These are phyloP conservation scores for Ulota crispa DNA, from an alignment of 225 moss, liverwort and hornwort species.

Conservation along the genomic window DNA sequence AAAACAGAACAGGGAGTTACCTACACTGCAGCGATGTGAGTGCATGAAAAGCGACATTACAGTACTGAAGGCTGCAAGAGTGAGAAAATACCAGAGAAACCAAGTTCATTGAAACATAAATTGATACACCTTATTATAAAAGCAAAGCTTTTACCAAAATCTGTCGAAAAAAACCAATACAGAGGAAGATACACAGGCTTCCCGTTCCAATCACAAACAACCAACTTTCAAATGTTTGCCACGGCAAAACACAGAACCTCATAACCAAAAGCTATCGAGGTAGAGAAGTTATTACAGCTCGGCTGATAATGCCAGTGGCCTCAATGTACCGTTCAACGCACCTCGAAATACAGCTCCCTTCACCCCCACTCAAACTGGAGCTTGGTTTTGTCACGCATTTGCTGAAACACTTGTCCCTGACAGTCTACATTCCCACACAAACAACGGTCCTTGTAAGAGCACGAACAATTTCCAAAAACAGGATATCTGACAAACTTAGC, in stretches of 20 bases:
- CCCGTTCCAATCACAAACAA: neutral
- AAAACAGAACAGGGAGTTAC: too few species aligned
- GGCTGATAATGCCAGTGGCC: conserved; percentile 92
- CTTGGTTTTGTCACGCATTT: conserved; percentile 93
- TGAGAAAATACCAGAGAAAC: neutral
- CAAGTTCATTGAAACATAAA: neutral
- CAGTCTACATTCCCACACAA: conserved; percentile 58
- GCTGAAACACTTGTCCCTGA: conserved; percentile 92
- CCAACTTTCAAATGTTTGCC: neutral
- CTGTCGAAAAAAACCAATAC: neutral
- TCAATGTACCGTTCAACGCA: conserved; percentile 99
- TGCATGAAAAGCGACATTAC: neutral
- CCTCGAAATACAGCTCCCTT: conserved; percentile 93
- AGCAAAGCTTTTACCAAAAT: neutral
- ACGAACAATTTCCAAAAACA: neutral
- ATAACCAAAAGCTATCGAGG: conserved; percentile 54
- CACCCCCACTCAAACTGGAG: conserved; percentile 82
- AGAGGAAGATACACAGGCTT: neutral
- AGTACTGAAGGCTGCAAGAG: neutral
- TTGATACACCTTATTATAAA: neutral
- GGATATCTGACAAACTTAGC: neutral
- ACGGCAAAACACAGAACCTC: neutral
- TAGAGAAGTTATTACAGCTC: conserved; percentile 82
- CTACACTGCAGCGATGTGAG: too few species aligned
- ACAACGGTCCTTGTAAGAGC: conserved; percentile 14